A percentile compares a stretch with the other conserved stretches of the same genome.
Evolutionary conservation across 2,329 filamentous ascomycete species (phyloP).

Genomic region (Alternaria alternata): DNA sequence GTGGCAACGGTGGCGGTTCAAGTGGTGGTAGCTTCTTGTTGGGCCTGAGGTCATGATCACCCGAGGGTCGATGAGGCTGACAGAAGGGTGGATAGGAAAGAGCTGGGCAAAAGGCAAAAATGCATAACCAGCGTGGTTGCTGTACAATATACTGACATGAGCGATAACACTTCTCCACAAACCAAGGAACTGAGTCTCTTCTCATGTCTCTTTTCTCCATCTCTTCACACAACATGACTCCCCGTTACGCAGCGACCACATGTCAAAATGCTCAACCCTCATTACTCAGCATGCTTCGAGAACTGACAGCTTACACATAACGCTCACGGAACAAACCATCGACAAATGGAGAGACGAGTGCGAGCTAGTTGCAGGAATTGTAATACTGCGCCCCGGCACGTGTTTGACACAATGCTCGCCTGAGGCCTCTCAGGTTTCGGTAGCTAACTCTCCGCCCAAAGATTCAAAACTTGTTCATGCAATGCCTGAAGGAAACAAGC

Average conservation of each 20-base stretch:
- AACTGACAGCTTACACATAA: background rate
- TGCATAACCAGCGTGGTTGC: constrained; percentile 37
- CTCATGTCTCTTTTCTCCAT: background rate
- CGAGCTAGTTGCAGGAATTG: constrained; percentile 9
- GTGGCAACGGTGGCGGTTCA: constrained; percentile 62
- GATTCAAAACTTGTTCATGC: constrained; percentile 11
- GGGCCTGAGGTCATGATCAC: constrained; percentile 63
- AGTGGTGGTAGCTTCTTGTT: constrained; percentile 71
- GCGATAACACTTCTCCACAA: constrained; percentile 19
- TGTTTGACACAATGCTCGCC: constrained; percentile 16
- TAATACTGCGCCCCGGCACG: constrained; percentile 5
- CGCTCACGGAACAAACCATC: background rate
- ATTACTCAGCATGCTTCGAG: background rate
- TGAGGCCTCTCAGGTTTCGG: constrained; percentile 14
- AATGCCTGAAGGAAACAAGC: constrained; percentile 7
- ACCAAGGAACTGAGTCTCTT: constrained; percentile 2
- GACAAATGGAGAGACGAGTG: background rate
- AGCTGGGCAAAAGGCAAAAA: background rate
- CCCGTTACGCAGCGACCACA: background rate
- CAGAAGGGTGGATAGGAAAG: background rate
- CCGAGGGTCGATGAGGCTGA: background rate
- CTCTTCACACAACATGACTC: background rate
- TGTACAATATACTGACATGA: constrained; percentile 43
- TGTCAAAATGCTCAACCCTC: background rate
- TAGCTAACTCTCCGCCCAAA: background rate